These are phyloP conservation scores for Sambucus nigra DNA, from an alignment of 129 eudicot species.

Conservation along the genomic window DNA sequence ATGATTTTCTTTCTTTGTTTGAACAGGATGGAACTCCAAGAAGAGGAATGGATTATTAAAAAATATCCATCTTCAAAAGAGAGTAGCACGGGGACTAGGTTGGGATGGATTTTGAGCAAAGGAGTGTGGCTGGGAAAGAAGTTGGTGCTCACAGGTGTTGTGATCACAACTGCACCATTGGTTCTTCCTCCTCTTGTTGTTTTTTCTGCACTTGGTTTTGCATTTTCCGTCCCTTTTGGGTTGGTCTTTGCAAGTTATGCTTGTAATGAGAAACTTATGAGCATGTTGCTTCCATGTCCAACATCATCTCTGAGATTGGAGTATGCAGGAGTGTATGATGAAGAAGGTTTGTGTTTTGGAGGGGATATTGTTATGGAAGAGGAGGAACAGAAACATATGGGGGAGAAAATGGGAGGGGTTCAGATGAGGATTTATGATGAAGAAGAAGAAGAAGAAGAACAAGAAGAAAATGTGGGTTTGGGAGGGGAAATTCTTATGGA, in stretches of 20 bases:
- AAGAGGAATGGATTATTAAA: constrained; percentile 30
- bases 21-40: constrained; percentile 43
- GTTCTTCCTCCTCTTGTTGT: constrained; percentile 74
- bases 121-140: constrained; percentile 48
- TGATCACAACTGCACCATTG: constrained; percentile 56
- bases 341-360: constrained; percentile 5
- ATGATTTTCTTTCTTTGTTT: neutral
- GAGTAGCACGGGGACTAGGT: constrained; percentile 10
- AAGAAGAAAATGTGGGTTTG: neutral
- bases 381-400: constrained; percentile 14
- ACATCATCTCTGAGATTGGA: constrained; percentile 13
- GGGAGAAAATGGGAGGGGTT: constrained; percentile 11
- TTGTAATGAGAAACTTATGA: constrained; percentile 61
- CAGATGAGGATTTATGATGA: constrained; percentile 13
- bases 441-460: constrained; percentile 6
- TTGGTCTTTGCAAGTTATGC: constrained; percentile 50
- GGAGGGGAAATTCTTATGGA: no score
- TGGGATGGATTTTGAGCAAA: constrained; percentile 39
- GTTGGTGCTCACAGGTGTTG: constrained; percentile 46
- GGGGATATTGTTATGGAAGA: constrained; percentile 3
- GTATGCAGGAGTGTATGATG: constrained; percentile 16
- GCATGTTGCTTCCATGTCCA: constrained; percentile 36
- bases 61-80: constrained; percentile 13
- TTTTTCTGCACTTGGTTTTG: constrained; percentile 65
- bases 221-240: constrained; percentile 60